These are phyloP conservation scores for Cyclotella cryptica DNA, from an alignment of 108 stramenopile genomes.

Conservation along the genomic window DNA sequence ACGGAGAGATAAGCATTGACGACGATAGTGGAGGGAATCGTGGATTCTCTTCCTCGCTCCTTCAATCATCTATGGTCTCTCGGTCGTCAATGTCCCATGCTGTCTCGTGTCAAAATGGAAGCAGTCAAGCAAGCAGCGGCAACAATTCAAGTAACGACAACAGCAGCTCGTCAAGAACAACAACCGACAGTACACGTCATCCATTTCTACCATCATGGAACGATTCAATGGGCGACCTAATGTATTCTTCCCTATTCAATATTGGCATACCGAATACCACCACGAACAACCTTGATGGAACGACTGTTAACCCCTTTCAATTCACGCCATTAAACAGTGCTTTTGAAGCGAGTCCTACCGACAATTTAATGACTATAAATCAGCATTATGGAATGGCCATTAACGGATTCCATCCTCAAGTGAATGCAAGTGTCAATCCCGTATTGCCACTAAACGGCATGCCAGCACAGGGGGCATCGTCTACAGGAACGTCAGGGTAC, in stretches of 20 bases:
- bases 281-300: conserved; percentile 1
- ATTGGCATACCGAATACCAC: conserved; percentile 9
- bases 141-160: background rate
- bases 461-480: background rate
- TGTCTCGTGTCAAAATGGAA: too few relatives aligned
- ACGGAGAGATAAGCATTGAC: too few relatives aligned
- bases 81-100: too few relatives aligned
- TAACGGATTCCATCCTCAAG: conserved; percentile 81
- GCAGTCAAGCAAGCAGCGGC: background rate
- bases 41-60: too few relatives aligned
- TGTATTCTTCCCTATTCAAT: conserved; percentile 6
- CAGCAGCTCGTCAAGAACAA: background rate
- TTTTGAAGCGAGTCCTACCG: background rate
- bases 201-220: conserved; percentile 14
- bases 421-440: conserved; percentile 53
- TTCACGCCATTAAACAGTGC: background rate
- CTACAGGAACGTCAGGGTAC: background rate
- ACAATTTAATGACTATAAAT: background rate
- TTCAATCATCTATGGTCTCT: too few relatives aligned
- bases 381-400: conserved; percentile 71
- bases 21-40: too few relatives aligned
- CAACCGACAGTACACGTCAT: background rate
- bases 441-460: conserved; percentile 24
- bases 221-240: conserved; percentile 4
- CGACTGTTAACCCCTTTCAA: background rate